A percentile compares a stretch with the other conserved stretches of the same genome.
These are phyloP conservation scores for Myochromella boudieri DNA, from an alignment of 768 basidiomycete genomes.

Conservation along the genomic window DNA sequence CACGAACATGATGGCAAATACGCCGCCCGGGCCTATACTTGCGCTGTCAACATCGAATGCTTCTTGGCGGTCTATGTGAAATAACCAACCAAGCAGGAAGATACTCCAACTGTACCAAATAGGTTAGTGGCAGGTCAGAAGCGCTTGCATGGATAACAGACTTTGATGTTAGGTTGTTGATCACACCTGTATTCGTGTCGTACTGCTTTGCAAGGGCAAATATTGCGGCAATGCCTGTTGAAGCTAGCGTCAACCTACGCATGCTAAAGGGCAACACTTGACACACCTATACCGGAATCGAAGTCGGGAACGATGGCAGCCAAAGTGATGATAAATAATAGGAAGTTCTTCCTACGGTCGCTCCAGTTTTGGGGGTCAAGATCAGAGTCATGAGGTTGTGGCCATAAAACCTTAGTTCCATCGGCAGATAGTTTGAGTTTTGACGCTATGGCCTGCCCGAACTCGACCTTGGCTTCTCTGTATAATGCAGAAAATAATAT, in stretches of 20 bases:
- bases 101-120: constrained; percentile 48
- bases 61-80: background rate
- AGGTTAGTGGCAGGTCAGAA: background rate
- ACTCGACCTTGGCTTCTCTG: constrained; percentile 56
- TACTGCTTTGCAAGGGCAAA: constrained; percentile 56
- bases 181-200: constrained; percentile 46
- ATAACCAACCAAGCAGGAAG: constrained; percentile 42
- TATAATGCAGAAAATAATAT: background rate
- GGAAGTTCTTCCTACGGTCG: constrained; percentile 42
- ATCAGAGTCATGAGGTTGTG: constrained; percentile 47
- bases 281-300: constrained; percentile 50
- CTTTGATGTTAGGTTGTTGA: constrained; percentile 59
- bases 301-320: constrained; percentile 64
- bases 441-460: constrained; percentile 50
- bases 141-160: constrained; percentile 14
- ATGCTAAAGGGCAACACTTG: background rate
- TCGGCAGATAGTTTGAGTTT: constrained; percentile 50
- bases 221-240: constrained; percentile 50
- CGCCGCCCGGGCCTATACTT: constrained; percentile 41
- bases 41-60: background rate
- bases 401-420: constrained; percentile 59
- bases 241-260: background rate
- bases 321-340: constrained; percentile 52
- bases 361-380: constrained; percentile 45
- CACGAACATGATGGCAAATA: constrained; percentile 49